phyloP scores from a whole-genome alignment of 495 filamentous ascomycete species.

The Hypoxylon fragiforme region DNA sequence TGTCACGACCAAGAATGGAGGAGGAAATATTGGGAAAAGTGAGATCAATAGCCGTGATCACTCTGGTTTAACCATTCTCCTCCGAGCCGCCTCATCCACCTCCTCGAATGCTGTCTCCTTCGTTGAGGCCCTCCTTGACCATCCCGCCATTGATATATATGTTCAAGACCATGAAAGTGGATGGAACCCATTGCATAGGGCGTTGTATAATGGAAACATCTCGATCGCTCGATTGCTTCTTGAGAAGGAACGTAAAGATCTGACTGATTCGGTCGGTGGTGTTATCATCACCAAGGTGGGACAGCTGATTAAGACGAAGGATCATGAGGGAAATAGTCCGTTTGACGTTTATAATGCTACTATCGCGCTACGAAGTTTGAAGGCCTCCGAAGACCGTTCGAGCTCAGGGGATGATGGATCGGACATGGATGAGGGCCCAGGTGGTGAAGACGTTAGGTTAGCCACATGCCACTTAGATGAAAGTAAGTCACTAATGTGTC shows the following conservation, averaged over 20 bases:
- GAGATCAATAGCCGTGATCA: slow-evolving; percentile 85
- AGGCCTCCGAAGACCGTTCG: slow-evolving; percentile 30
- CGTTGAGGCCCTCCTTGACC: slow-evolving; percentile 73
- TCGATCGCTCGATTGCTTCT: slow-evolving; percentile 81
- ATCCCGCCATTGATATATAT: slow-evolving; percentile 84
- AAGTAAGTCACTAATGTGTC: slow-evolving; percentile 7
- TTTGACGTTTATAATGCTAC: slow-evolving; percentile 89
- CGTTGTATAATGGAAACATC: slow-evolving; percentile 90
- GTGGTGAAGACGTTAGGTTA: slow-evolving; percentile 30
- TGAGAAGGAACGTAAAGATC: slow-evolving; percentile 69
- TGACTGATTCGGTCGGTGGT: slow-evolving; percentile 55
- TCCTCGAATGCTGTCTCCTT: slow-evolving; percentile 68
- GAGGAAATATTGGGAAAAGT: slow-evolving; percentile 58
- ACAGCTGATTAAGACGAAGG: slow-evolving; percentile 89
- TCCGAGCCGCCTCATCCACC: slow-evolving; percentile 78
- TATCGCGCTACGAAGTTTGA: slow-evolving; percentile 63
- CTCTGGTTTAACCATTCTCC: slow-evolving; percentile 77
- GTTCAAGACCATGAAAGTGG: slow-evolving; percentile 87
- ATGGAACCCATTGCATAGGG: slow-evolving; percentile 92
- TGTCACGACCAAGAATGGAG: slow-evolving; percentile 34
- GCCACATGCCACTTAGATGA: not conserved
- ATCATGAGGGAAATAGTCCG: slow-evolving; percentile 90
- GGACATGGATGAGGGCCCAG: slow-evolving; percentile 44
- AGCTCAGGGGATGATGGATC: slow-evolving; percentile 44
- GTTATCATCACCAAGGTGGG: slow-evolving; percentile 51